Evolutionary conservation across 805 yeast genomes (phyloP).

Genomic region (Yamadazyma phyllophila): DNA sequence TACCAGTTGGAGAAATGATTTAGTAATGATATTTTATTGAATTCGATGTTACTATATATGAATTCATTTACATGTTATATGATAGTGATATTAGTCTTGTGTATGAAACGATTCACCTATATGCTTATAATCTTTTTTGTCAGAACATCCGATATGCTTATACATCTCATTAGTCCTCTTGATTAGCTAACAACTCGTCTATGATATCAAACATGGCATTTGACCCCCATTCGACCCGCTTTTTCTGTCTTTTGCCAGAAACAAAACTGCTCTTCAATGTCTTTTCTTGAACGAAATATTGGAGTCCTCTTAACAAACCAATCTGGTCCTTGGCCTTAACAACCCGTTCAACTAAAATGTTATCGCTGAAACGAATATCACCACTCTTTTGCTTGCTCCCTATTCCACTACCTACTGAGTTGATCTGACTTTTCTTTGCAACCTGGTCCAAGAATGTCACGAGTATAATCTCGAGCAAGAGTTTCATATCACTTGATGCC

Average conservation of each 20-base stretch:
- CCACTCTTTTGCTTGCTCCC: slow-evolving; percentile 25
- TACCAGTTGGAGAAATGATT: too few species aligned
- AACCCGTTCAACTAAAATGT: slow-evolving; percentile 46
- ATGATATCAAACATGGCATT: slow-evolving; percentile 53
- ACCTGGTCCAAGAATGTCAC: slow-evolving; percentile 63
- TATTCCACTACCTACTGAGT: slow-evolving; percentile 43
- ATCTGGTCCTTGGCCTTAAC: slow-evolving; percentile 58
- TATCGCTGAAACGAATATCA: slow-evolving; percentile 46
- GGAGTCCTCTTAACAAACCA: slow-evolving; percentile 62
- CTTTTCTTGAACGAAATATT: slow-evolving; percentile 52
- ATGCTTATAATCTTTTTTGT: too few species aligned
- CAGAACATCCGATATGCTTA: too few species aligned
- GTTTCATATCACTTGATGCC: slow-evolving; percentile 56
- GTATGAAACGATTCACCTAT: too few species aligned
- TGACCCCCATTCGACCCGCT: slow-evolving; percentile 67
- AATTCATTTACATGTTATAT: too few species aligned
- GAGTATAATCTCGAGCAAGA: slow-evolving; percentile 73
- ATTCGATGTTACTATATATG: too few species aligned
- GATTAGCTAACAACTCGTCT: slow-evolving; percentile 15
- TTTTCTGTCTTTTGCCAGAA: slow-evolving; percentile 52
- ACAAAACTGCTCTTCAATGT: slow-evolving; percentile 47
- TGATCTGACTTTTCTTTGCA: slow-evolving; percentile 60
- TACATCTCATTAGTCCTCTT: not conserved
- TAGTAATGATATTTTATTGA: too few species aligned
- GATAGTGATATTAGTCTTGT: too few species aligned